A percentile compares a stretch with the other conserved stretches of the same genome.
Conservation (phyloP, 164 flowering plant species). For the Stephania cephalantha region DNA sequence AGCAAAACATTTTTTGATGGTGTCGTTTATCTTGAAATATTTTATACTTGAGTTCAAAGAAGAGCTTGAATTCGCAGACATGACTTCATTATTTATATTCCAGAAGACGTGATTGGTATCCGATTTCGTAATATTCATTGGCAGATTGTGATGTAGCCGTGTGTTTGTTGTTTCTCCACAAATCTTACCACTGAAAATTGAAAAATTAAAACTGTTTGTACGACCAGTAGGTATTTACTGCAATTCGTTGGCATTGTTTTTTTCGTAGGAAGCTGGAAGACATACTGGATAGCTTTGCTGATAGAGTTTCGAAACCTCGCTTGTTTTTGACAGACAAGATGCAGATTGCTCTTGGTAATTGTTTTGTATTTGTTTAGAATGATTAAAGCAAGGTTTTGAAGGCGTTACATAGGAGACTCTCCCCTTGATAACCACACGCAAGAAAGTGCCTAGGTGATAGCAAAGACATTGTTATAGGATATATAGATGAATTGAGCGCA, state of each 20-base stretch:
- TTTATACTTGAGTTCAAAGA: not conserved
- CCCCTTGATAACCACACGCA: not conserved
- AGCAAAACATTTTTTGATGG: not conserved
- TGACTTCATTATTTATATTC: not conserved
- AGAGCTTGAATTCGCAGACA: not conserved
- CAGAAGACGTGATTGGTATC: not conserved
- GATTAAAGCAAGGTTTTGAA: not conserved
- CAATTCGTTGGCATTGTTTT: conserved; percentile 6
- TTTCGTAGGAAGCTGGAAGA: conserved; percentile 74
- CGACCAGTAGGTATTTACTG: not conserved
- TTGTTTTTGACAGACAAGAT: conserved; percentile 82
- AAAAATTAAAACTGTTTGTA: not conserved
- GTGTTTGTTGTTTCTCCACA: not conserved
- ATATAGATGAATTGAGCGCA: not conserved
- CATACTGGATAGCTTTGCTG: conserved; percentile 82
- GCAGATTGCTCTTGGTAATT: conserved; percentile 90
- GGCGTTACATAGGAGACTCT: not conserved
- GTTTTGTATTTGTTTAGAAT: not conserved
- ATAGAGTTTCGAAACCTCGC: conserved; percentile 78
- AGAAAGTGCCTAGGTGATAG: not conserved
- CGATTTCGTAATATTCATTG: not conserved
- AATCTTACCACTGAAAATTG: not conserved
- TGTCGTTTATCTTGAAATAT: not conserved
- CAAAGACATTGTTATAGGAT: too few relatives aligned
- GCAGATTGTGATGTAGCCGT: not conserved